Evolutionary conservation across 345 rosid species (phyloP).

Genomic region (Adansonia digitata): DNA sequence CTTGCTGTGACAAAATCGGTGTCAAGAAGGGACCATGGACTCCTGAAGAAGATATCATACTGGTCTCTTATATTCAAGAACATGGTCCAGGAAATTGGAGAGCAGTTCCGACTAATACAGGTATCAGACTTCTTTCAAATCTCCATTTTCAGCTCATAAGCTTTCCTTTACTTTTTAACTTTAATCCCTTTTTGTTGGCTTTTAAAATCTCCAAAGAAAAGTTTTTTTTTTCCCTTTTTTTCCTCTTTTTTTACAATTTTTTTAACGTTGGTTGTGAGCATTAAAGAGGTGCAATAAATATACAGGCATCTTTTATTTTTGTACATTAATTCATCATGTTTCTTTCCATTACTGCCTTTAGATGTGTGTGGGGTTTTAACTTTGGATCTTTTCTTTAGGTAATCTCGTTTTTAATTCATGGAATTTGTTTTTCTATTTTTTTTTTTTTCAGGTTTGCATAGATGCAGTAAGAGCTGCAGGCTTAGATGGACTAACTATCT

Average conservation of each 20-base stretch:
- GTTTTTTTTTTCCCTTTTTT: neutral
- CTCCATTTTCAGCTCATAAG: neutral
- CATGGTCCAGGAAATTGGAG: constrained; percentile 98
- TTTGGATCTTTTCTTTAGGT: neutral
- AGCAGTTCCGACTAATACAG: constrained; percentile 77
- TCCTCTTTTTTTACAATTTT: too few relatives aligned
- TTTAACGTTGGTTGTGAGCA: constrained; percentile 50
- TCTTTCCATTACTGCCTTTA: neutral
- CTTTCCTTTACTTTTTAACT: neutral
- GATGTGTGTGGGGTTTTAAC: neutral
- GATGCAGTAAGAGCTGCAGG: constrained; percentile 98
- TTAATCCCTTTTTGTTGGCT: neutral
- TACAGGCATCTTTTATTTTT: neutral
- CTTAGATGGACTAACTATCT: constrained; percentile 98
- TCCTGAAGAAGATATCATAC: constrained; percentile 89
- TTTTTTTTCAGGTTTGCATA: constrained; percentile 58
- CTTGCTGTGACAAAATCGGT: constrained; percentile 79
- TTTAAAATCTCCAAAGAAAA: neutral
- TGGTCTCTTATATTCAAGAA: constrained; percentile 86
- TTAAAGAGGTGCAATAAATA: constrained; percentile 37
- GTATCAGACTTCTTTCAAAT: constrained; percentile 25
- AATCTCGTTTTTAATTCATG: too few relatives aligned
- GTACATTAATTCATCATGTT: neutral
- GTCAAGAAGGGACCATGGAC: constrained; percentile 99
- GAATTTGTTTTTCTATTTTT: neutral